phyloP scores from a whole-genome alignment of 1,284 basidiomycete species.

The Rhodotorula mucilaginosa region DNA sequence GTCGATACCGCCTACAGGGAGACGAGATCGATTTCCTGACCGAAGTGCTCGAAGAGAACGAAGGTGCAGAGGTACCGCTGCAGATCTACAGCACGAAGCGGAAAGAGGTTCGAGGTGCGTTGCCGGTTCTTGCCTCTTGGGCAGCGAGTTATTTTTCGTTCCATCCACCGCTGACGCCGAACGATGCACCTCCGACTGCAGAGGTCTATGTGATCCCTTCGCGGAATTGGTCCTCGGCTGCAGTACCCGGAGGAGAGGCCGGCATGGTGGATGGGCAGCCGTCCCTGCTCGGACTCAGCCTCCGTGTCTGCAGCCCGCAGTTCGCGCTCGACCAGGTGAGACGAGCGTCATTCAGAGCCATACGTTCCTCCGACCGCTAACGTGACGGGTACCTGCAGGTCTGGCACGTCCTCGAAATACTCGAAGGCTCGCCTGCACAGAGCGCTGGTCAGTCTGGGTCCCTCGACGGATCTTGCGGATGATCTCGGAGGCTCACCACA shows the following conservation, averaged over 20 bases:
- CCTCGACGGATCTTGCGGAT: neutral
- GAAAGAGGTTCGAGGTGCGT: slow-evolving; percentile 74
- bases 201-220: slow-evolving; percentile 83
- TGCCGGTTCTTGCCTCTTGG: neutral
- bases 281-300: slow-evolving; percentile 84
- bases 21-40: slow-evolving; percentile 68
- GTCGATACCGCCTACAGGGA: slow-evolving; percentile 19
- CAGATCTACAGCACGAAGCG: slow-evolving; percentile 89
- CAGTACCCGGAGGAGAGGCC: slow-evolving; percentile 40
- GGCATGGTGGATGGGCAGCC: slow-evolving; percentile 44
- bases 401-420: slow-evolving; percentile 96
- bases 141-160: no score
- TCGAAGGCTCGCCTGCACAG: slow-evolving; percentile 94
- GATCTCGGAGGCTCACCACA: no score
- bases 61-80: slow-evolving; percentile 72
- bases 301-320: slow-evolving; percentile 86
- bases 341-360: neutral
- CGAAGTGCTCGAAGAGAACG: slow-evolving; percentile 78
- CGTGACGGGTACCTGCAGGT: slow-evolving; percentile 53
- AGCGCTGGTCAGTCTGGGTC: slow-evolving; percentile 54
- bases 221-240: slow-evolving; percentile 63
- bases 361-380: neutral
- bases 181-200: slow-evolving; percentile 47
- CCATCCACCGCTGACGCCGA: neutral
- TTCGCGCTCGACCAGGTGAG: slow-evolving; percentile 70